Percentiles rank a stretch among this genome's conserved stretches.
Evolutionary conservation across 805 yeast genomes (phyloP).

Genomic region (Groenewaldozyma tartarivorans): DNA sequence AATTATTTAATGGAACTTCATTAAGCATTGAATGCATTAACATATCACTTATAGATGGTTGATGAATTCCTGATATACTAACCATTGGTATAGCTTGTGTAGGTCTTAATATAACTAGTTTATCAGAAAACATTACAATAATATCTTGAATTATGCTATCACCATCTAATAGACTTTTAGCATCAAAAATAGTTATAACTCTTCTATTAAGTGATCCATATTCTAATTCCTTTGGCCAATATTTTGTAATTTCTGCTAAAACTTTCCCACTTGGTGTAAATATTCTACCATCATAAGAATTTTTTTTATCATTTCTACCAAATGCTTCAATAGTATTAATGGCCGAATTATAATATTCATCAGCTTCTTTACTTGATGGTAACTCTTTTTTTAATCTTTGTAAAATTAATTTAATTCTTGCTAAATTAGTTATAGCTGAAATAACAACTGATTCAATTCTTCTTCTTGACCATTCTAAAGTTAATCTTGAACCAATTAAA

Average conservation of each 20-base stretch:
- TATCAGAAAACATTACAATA: conserved; percentile 73
- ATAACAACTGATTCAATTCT: conserved; percentile 48
- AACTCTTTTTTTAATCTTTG: conserved; percentile 42
- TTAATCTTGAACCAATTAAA: conserved; percentile 1
- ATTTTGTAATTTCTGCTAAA: conserved; percentile 69
- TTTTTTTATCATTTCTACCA: conserved; percentile 37
- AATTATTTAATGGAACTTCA: conserved; percentile 56
- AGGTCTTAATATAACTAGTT: conserved; percentile 47
- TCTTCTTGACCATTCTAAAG: conserved; percentile 30
- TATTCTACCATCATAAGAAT: conserved; percentile 52
- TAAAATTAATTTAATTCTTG: conserved; percentile 60
- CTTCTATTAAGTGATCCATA: conserved; percentile 83
- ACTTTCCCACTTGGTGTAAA: conserved; percentile 90
- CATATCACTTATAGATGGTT: conserved; percentile 64
- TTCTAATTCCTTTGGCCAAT: conserved; percentile 82
- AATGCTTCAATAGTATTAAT: conserved; percentile 70
- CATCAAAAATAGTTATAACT: conserved; percentile 67
- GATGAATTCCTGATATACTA: conserved; percentile 25
- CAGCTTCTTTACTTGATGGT: conserved; percentile 36
- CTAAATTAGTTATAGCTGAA: conserved; percentile 60
- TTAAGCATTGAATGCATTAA: conserved; percentile 85
- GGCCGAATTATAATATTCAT: conserved; percentile 41
- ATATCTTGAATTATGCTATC: conserved; percentile 35
- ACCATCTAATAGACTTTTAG: conserved; percentile 27
- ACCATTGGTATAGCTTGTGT: conserved; percentile 37